Evolutionary conservation across 306 rosid species (phyloP).

Genomic region (Glycine tomentella): DNA sequence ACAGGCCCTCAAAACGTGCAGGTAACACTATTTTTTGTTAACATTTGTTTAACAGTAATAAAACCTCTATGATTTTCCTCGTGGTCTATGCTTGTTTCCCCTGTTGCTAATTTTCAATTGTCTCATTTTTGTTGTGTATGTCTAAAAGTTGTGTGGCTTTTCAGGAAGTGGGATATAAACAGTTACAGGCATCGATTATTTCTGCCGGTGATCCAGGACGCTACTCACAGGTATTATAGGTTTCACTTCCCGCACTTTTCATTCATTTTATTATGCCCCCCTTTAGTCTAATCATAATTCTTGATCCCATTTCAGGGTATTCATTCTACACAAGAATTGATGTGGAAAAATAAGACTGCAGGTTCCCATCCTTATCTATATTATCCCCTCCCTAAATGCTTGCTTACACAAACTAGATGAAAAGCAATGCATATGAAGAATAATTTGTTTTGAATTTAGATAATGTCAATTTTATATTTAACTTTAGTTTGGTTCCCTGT

Average conservation of each 20-base stretch:
- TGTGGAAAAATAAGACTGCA: constrained; percentile 86
- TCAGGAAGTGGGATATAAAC: constrained; percentile 68
- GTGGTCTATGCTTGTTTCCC: constrained; percentile 10
- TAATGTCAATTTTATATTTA: not conserved
- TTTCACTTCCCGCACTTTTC: not conserved
- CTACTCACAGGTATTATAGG: constrained; percentile 58
- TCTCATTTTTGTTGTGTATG: constrained; percentile 16
- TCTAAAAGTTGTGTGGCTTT: constrained; percentile 37
- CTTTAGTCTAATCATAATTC: constrained; percentile 33
- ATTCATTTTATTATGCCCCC: not conserved
- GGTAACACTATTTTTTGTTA: constrained; percentile 54
- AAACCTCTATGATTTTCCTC: not conserved
- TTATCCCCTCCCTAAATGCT: not conserved
- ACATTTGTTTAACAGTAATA: not conserved
- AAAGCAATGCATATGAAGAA: not conserved
- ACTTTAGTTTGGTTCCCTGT: not conserved
- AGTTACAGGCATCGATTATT: constrained; percentile 50
- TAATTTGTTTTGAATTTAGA: not conserved
- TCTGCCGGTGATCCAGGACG: constrained; percentile 63
- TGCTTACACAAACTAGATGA: not conserved
- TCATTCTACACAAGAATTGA: constrained; percentile 74
- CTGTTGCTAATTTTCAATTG: not conserved
- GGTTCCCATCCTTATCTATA: constrained; percentile 54
- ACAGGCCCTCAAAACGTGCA: constrained; percentile 68
- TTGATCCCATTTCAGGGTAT: constrained; percentile 62